A percentile compares a stretch with the other conserved stretches of the same genome.
These are phyloP conservation scores for Aspergillus brasiliensis DNA, from an alignment of 2,329 filamentous ascomycete species.

Conservation along the genomic window DNA sequence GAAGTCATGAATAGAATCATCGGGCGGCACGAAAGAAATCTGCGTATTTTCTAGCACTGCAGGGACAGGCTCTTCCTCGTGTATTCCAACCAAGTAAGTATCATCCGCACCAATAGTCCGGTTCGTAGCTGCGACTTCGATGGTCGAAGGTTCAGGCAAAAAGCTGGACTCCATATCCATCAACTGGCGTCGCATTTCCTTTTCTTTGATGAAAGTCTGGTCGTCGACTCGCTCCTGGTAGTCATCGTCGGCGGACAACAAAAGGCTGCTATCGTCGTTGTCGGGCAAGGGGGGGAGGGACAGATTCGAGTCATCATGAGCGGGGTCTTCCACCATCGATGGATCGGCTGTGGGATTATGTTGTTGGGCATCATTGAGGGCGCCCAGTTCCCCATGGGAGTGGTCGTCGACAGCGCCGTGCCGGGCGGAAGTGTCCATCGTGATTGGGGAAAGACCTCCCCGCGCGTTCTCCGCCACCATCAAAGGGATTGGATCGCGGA, in stretches of 20 bases:
- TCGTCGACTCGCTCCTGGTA: constrained; percentile 39
- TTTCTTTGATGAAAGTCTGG: constrained; percentile 54
- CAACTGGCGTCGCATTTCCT: constrained; percentile 61
- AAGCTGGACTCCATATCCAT: constrained; percentile 67
- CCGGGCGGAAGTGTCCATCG: constrained; percentile 23
- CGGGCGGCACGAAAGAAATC: constrained; percentile 29
- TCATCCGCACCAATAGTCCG: constrained; percentile 42
- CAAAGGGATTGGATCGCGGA: constrained; percentile 29
- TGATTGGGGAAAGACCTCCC: constrained; percentile 26
- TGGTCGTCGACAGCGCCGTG: constrained; percentile 14
- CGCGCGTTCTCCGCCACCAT: constrained; percentile 34
- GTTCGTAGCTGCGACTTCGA: constrained; percentile 37
- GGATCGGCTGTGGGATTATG: constrained; percentile 12
- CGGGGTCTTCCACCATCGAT: constrained; percentile 21
- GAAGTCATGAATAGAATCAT: constrained; percentile 25
- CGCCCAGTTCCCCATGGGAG: constrained; percentile 19
- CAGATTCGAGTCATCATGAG: constrained; percentile 30
- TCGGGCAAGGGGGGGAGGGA: constrained; percentile 37
- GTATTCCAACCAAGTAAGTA: constrained; percentile 46
- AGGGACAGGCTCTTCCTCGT: constrained; percentile 24
- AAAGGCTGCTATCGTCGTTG: constrained; percentile 37
- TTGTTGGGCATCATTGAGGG: constrained; percentile 19
- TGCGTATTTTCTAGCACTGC: constrained; percentile 25
- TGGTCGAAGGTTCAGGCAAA: constrained; percentile 56
- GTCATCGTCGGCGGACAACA: constrained; percentile 34